Evolutionary conservation across 768 basidiomycete species (phyloP).

Genomic region (Tremella yokohamensis): DNA sequence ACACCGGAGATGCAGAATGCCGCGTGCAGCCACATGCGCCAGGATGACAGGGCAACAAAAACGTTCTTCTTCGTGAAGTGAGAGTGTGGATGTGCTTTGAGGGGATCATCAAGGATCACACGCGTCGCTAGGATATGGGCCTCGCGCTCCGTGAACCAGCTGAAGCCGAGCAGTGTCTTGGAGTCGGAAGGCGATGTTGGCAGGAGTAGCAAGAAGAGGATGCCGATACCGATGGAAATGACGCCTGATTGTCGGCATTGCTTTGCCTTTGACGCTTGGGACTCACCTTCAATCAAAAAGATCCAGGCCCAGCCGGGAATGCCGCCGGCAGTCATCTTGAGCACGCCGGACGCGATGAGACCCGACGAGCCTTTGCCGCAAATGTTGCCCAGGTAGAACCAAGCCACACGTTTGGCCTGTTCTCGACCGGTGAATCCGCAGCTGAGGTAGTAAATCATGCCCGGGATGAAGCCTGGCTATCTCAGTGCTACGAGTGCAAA

Average conservation of each 20-base stretch:
- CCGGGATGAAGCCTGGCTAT: not conserved
- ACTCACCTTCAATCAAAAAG: not conserved
- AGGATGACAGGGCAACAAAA: not conserved
- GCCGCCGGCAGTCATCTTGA: not conserved
- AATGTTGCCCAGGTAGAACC: slow-evolving; percentile 4
- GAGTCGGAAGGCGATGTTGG: not conserved
- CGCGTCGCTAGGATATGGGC: too few relatives aligned
- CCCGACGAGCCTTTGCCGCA: slow-evolving; percentile 2
- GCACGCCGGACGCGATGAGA: slow-evolving; percentile 1
- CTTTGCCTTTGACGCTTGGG: too few relatives aligned
- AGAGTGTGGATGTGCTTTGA: not conserved
- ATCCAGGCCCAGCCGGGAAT: slow-evolving; percentile 1
- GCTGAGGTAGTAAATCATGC: not conserved
- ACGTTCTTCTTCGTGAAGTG: slow-evolving; percentile 2
- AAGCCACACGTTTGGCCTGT: slow-evolving; percentile 1
- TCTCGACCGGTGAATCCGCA: not conserved
- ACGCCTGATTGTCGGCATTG: too few relatives aligned
- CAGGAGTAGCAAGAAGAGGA: slow-evolving; percentile 1
- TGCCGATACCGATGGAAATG: slow-evolving; percentile 6
- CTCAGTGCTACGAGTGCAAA: not conserved
- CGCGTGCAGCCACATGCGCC: slow-evolving; percentile 1
- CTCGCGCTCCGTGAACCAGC: not conserved
- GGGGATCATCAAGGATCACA: not conserved
- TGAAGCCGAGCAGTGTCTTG: slow-evolving; percentile 1
- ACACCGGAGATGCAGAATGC: not conserved